These are phyloP conservation scores for Polygonum aviculare DNA, from an alignment of 148 eudicot genomes.

Conservation along the genomic window DNA sequence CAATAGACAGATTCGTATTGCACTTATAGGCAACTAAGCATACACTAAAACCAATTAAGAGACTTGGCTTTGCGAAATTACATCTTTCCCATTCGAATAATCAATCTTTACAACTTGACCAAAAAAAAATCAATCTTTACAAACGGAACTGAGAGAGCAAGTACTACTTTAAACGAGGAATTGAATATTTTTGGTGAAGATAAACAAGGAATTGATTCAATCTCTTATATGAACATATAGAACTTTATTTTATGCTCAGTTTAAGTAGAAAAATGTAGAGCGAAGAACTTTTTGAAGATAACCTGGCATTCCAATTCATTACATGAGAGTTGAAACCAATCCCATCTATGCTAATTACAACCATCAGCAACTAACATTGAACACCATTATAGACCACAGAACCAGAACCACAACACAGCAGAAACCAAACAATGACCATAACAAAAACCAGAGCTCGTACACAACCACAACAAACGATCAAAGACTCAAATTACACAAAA, in stretches of 20 bases:
- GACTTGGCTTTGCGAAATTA: too few species aligned
- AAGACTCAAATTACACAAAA: not conserved
- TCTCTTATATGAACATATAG: not conserved
- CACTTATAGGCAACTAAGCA: too few species aligned
- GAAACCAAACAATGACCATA: not conserved
- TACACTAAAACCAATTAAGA: too few species aligned
- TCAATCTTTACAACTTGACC: too few species aligned
- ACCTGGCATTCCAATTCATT: not conserved
- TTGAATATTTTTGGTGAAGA: too few species aligned
- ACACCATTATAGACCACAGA: not conserved
- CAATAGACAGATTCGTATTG: too few species aligned
- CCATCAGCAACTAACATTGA: not conserved
- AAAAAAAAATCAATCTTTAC: too few species aligned
- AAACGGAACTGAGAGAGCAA: too few species aligned
- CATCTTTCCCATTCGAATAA: too few species aligned
- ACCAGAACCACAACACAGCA: not conserved
- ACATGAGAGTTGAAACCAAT: not conserved
- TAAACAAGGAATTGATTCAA: too few species aligned
- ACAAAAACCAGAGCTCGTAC: not conserved
- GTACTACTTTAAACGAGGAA: too few species aligned
- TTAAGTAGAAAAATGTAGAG: not conserved
- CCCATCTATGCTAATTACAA: conserved; percentile 2
- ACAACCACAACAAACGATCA: not conserved
- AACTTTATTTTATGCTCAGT: not conserved
- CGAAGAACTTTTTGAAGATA: not conserved